Conservation (phyloP, 2,329 filamentous ascomycete species). For the Sporothrix dimorphospora region DNA sequence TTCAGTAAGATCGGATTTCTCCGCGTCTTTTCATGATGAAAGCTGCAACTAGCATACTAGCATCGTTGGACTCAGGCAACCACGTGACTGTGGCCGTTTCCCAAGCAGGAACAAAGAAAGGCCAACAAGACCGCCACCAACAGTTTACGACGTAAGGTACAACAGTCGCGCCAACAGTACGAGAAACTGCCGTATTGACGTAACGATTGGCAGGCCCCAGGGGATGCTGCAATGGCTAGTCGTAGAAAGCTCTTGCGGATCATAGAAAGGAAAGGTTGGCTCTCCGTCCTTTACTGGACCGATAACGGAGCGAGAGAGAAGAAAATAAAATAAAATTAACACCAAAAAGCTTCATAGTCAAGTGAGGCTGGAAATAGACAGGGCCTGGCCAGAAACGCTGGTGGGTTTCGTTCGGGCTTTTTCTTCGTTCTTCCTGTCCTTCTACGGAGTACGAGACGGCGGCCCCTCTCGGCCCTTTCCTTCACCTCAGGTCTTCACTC, state of each 20-base stretch:
- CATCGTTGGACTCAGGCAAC: too few species aligned
- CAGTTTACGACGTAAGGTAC: too few species aligned
- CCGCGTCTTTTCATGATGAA: background rate
- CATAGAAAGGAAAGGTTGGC: background rate
- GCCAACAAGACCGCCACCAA: background rate
- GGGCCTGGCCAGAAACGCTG: background rate
- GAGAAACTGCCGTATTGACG: background rate
- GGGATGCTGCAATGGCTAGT: too few species aligned
- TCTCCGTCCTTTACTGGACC: background rate
- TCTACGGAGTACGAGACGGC: background rate
- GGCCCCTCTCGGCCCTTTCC: background rate
- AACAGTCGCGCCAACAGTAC: background rate
- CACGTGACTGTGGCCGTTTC: too few species aligned
- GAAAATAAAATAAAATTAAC: background rate
- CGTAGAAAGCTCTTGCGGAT: too few species aligned
- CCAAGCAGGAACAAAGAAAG: too few species aligned
- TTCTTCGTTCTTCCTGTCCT: background rate
- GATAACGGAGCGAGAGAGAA: background rate
- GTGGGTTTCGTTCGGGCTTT: background rate
- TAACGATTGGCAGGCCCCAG: background rate
- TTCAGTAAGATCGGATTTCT: background rate
- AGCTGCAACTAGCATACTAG: too few species aligned
- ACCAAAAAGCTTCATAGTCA: background rate
- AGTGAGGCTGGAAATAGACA: constrained; percentile 5
- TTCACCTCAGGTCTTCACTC: background rate